Base-by-base conservation (phyloP, 176 grass and related monocot genomes). In the Metroxylon sagu region DNA sequence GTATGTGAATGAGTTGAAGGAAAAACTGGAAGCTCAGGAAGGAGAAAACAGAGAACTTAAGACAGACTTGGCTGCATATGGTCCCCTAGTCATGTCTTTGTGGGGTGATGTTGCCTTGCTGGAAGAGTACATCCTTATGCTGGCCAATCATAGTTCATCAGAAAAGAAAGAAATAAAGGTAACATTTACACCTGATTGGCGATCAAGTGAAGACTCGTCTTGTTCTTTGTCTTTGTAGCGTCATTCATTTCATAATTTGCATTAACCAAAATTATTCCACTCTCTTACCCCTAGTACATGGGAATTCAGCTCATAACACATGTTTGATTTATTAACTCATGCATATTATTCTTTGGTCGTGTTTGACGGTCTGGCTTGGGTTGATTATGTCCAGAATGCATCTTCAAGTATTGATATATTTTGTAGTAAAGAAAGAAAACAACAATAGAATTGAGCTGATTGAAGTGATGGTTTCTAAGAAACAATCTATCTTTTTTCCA, bases 31-130 rank as follows among this genome's bases (percentile, higher is more conserved):
- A 30, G 76, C 76, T 28, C 62, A 92, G 21, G 84, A 92, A 25
- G 74, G 71, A 2, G 87, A 98, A 67, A 98, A 92, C 71, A 85
- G 72, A 26, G 85, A 85, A 61, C 74, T 98, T 60, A 89, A 92
- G 65, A 72, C 85, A 57, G 82, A 98, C 61, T 62, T 83, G 64
- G 72, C 85, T 65, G 85, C 81, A 6, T 77, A 85, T 56, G 77
- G 79, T 69, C 85, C 84, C 1, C 61, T 92, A 60, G 64, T 98
- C 0, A 79, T 73, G 30, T 81, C 82, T 0, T 63, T 92, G 56
- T 85, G 77, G 68, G 73, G 81, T 56, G 88, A 98, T 78, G 82
- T 88, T 7, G 60, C 58, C 64, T 76, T 81, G 48, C 71, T 89
- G 1, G 81, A 98, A 77, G 80, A 76, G 60, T 79, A 92, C 48